Conservation (phyloP, 192 early-diverging fungal species). For the Backusella liffmaniae region DNA sequence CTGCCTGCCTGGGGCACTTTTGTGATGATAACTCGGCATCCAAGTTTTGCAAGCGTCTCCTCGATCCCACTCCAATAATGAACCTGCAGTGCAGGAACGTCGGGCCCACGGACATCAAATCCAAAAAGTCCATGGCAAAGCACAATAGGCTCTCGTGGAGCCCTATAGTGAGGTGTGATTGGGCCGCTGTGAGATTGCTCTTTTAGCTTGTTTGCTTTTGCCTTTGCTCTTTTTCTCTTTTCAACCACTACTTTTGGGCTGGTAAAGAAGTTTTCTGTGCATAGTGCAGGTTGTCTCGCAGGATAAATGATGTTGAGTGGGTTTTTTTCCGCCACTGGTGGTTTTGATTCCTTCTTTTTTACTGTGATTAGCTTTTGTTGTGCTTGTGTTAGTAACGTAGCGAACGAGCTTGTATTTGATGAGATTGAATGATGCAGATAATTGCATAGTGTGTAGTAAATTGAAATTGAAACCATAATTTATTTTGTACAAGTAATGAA, state of each 20-base stretch:
- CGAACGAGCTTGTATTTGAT: background rate
- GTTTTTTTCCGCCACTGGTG: background rate
- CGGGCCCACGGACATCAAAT: constrained; percentile 82
- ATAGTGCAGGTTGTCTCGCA: background rate
- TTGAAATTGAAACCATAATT: constrained; percentile 19
- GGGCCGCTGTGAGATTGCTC: constrained; percentile 24
- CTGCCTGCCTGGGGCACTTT: constrained; percentile 75
- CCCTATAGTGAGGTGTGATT: constrained; percentile 61
- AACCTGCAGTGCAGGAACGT: constrained; percentile 76
- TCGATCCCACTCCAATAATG: constrained; percentile 86
- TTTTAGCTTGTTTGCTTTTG: background rate
- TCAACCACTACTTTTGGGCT: background rate
- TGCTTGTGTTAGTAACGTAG: constrained; percentile 2
- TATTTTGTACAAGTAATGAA: background rate
- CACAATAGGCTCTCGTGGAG: constrained; percentile 78
- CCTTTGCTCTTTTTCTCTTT: background rate
- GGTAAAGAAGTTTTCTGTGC: background rate
- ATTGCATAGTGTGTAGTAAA: constrained; percentile 10
- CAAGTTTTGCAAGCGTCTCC: constrained; percentile 74
- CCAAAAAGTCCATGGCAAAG: constrained; percentile 94
- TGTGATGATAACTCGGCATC: constrained; percentile 79
- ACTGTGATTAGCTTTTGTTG: constrained; percentile 4
- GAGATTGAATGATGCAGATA: constrained; percentile 11
- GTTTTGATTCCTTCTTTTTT: background rate
- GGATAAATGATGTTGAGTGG: constrained; percentile 7